phyloP scores from a whole-genome alignment of 805 yeast species.

The Cyberlindnera lachancei region DNA sequence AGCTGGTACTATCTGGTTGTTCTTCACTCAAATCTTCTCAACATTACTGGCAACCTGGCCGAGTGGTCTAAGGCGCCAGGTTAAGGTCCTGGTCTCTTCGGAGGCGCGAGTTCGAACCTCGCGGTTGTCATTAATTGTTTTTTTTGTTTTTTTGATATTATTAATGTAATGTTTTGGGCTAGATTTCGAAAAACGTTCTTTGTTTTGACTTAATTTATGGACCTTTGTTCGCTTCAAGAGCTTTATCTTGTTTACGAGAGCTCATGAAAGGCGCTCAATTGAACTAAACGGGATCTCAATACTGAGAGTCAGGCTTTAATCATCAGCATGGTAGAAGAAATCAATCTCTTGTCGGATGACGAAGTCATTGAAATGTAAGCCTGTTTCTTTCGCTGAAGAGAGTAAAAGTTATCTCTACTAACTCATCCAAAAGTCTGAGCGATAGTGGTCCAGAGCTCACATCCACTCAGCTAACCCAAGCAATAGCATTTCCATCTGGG shows the following conservation, averaged over 20 bases:
- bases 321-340: too few relatives aligned
- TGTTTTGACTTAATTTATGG: neutral
- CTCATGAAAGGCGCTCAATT: neutral
- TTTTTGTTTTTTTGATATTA: constrained; percentile 7
- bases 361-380: constrained; percentile 10
- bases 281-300: neutral
- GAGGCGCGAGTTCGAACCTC: constrained; percentile 88
- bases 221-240: neutral
- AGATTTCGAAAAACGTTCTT: too few relatives aligned
- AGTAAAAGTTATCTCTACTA: constrained; percentile 1
- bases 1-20: neutral
- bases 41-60: constrained; percentile 49
- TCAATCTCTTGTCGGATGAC: constrained; percentile 4
- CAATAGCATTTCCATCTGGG: too few relatives aligned
- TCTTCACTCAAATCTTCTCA: neutral
- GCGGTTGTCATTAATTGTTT: constrained; percentile 54
- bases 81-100: constrained; percentile 77
- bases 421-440: constrained; percentile 4
- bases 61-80: constrained; percentile 71
- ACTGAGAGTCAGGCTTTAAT: neutral
- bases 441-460: constrained; percentile 3
- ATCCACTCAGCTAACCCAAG: too few relatives aligned
- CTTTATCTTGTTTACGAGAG: neutral
- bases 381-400: neutral
- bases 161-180: neutral